phyloP scores from a whole-genome alignment of 805 yeast species.

The Candida anglica region DNA sequence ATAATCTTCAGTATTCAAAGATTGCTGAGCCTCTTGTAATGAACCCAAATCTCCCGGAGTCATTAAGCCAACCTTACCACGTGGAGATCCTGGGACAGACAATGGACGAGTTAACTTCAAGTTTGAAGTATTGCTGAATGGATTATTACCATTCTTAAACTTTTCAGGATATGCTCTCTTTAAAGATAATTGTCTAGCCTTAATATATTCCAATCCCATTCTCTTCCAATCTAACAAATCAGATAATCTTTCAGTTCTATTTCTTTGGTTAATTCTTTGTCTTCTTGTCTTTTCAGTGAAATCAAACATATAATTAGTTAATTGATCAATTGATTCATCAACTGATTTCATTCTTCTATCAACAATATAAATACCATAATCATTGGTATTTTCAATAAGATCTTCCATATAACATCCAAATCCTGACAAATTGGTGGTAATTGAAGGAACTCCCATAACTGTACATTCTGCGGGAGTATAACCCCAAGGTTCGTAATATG shows the following conservation, averaged over 20 bases:
- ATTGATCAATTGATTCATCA: constrained; percentile 89
- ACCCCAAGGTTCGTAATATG: constrained; percentile 99
- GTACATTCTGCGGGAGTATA: constrained; percentile 99
- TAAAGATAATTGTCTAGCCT: constrained; percentile 88
- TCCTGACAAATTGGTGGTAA: constrained; percentile 93
- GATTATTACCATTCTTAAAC: constrained; percentile 52
- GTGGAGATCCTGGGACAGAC: constrained; percentile 96
- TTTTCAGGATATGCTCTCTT: constrained; percentile 91
- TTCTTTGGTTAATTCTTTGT: constrained; percentile 96
- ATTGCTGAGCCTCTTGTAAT: constrained; percentile 80
- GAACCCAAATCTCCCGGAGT: constrained; percentile 99
- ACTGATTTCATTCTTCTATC: constrained; percentile 90
- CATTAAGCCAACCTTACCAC: constrained; percentile 71
- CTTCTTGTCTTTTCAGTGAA: constrained; percentile 87
- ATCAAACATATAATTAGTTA: constrained; percentile 84
- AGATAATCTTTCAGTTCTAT: constrained; percentile 90
- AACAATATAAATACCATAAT: constrained; percentile 95
- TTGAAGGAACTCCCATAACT: constrained; percentile 98
- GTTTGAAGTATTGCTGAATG: constrained; percentile 41
- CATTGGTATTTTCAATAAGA: constrained; percentile 86
- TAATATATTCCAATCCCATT: constrained; percentile 94
- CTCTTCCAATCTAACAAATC: constrained; percentile 96
- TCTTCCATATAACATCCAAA: constrained; percentile 99
- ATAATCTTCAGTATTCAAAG: constrained; percentile 72
- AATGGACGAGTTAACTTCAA: constrained; percentile 85